A percentile compares a stretch with the other conserved stretches of the same genome.
Conservation (phyloP, 345 rosid species). For the Hypericum androsaemum region DNA sequence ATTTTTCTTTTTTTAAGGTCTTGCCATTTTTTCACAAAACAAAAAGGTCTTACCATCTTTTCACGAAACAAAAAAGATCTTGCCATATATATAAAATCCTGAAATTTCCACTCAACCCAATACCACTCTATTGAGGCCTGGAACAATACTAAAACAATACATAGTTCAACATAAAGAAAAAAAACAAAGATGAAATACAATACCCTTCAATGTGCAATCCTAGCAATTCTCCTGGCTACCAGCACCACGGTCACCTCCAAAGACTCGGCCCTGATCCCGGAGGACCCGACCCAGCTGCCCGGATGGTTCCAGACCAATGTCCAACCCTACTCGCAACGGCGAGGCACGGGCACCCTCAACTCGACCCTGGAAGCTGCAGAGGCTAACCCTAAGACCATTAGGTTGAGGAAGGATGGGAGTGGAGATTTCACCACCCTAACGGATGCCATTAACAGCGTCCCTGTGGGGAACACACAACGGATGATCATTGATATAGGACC, state of each 20-base stretch:
- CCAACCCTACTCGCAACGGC: slow-evolving; percentile 20
- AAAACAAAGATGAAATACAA: no score
- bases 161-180: no score
- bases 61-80: no score
- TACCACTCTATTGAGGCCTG: no score
- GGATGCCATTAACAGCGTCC: slow-evolving; percentile 44
- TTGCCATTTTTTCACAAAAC: no score
- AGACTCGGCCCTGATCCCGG: slow-evolving; percentile 27
- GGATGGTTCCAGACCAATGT: slow-evolving; percentile 37
- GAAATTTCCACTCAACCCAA: no score
- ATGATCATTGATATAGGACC: slow-evolving; percentile 42
- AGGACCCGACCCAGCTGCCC: slow-evolving; percentile 5
- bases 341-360: slow-evolving; percentile 26
- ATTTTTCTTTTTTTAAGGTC: no score
- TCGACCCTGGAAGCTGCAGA: slow-evolving; percentile 38
- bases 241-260: neutral
- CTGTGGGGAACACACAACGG: slow-evolving; percentile 31
- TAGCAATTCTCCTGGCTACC: slow-evolving; percentile 1
- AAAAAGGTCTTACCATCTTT: no score
- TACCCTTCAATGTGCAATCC: no score
- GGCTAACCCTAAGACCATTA: slow-evolving; percentile 22
- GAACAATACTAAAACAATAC: no score
- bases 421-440: slow-evolving; percentile 39
- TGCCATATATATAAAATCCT: no score
- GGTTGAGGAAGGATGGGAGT: slow-evolving; percentile 33